A percentile compares a stretch with the other conserved stretches of the same genome.
Evolutionary conservation across 345 rosid species (phyloP).

Genomic region (Gossypium australe): DNA sequence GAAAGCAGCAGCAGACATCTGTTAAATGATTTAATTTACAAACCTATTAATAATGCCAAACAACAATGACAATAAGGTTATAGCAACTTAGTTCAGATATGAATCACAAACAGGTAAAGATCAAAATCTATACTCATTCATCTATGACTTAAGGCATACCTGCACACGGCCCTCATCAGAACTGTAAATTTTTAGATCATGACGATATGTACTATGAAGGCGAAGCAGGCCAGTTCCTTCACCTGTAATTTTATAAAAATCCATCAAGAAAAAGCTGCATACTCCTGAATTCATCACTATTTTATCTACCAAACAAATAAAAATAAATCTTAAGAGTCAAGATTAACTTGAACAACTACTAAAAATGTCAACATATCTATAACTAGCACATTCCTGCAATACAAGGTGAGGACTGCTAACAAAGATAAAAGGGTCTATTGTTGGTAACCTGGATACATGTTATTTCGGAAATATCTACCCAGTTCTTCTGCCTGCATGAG

Average conservation of each 20-base stretch:
- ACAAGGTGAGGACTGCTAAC: conserved; percentile 6
- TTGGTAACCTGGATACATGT: conserved; percentile 98
- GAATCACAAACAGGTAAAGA: conserved; percentile 8
- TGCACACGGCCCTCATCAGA: conserved; percentile 99
- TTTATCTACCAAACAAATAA: neutral
- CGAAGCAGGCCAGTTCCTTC: conserved; percentile 99
- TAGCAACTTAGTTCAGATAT: conserved; percentile 2
- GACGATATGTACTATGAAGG: conserved; percentile 97
- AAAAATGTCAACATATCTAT: neutral
- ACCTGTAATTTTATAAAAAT: conserved; percentile 42
- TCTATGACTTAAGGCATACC: conserved; percentile 36
- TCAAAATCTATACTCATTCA: neutral
- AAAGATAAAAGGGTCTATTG: conserved; percentile 8
- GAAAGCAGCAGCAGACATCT: conserved; percentile 99
- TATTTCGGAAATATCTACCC: conserved; percentile 94
- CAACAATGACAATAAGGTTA: neutral
- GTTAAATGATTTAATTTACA: conserved; percentile 21
- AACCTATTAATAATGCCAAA: conserved; percentile 3
- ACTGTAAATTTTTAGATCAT: conserved; percentile 98
- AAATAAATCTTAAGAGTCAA: conserved; percentile 1
- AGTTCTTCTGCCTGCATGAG: conserved; percentile 90
- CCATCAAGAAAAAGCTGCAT: neutral
- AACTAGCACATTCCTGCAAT: neutral
- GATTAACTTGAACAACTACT: neutral
- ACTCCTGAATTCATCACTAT: neutral